Evolutionary conservation across 1,284 basidiomycete genomes (phyloP).

Genomic region (Ceratobasidium papillatum): DNA sequence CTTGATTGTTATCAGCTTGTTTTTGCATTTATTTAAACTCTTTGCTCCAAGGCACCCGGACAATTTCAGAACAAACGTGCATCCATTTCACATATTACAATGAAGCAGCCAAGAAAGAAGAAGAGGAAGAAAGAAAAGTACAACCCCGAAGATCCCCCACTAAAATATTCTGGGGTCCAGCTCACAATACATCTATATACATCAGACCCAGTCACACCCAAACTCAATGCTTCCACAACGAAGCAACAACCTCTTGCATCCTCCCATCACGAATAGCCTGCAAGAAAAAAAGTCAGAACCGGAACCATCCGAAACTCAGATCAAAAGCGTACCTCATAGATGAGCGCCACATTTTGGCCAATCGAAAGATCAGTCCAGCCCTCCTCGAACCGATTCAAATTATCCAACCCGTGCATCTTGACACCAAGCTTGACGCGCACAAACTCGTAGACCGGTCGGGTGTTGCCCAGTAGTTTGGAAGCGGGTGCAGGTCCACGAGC

Average conservation of each 20-base stretch:
- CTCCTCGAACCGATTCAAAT: slow-evolving; percentile 63
- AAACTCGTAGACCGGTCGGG: slow-evolving; percentile 73
- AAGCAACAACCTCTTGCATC: slow-evolving; percentile 66
- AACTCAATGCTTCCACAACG: slow-evolving; percentile 27
- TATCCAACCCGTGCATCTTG: slow-evolving; percentile 77
- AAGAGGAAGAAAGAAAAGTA: not conserved
- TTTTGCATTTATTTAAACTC: not conserved
- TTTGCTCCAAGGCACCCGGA: not conserved
- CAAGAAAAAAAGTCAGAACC: slow-evolving; percentile 46
- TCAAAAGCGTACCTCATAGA: slow-evolving; percentile 58
- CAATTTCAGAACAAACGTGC: not conserved
- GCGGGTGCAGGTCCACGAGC: slow-evolving; percentile 56
- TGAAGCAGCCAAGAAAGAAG: too few species aligned
- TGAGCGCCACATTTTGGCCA: slow-evolving; percentile 71
- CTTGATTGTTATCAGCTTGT: too few species aligned
- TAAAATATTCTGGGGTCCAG: not conserved
- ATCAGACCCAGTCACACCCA: not conserved
- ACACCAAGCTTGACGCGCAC: slow-evolving; percentile 71
- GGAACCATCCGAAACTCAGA: not conserved
- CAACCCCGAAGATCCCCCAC: not conserved
- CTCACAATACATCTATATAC: not conserved
- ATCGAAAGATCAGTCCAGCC: slow-evolving; percentile 64
- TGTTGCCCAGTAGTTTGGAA: slow-evolving; percentile 66
- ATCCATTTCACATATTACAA: not conserved
- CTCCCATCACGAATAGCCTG: slow-evolving; percentile 75